Evolutionary conservation across 345 rosid genomes (phyloP).

Genomic region (Moricandia moricandioides): DNA sequence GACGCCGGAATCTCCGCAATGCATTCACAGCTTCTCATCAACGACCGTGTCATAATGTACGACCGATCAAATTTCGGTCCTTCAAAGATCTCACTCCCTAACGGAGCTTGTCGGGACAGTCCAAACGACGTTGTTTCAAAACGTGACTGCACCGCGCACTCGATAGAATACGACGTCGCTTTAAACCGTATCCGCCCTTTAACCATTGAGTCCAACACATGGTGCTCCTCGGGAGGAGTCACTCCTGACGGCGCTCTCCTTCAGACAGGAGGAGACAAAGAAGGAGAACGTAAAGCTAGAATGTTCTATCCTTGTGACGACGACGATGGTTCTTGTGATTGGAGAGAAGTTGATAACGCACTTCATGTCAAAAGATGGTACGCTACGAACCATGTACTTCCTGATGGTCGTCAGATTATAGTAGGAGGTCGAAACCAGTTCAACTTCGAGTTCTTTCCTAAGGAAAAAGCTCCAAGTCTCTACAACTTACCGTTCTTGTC

Average conservation of each 20-base stretch:
- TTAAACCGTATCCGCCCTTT: constrained; percentile 47
- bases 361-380: constrained; percentile 48
- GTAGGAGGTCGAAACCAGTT: constrained; percentile 68
- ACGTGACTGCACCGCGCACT: constrained; percentile 68
- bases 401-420: constrained; percentile 62
- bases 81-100: constrained; percentile 65
- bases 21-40: constrained; percentile 83
- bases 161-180: constrained; percentile 44
- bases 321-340: constrained; percentile 41
- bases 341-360: constrained; percentile 51
- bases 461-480: constrained; percentile 32
- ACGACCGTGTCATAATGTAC: constrained; percentile 75
- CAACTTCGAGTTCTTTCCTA: constrained; percentile 73
- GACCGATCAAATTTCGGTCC: constrained; percentile 81
- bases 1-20: constrained; percentile 77
- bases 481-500: constrained; percentile 49
- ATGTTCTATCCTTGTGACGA: constrained; percentile 50
- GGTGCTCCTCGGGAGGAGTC: constrained; percentile 56
- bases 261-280: constrained; percentile 66
- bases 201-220: constrained; percentile 42
- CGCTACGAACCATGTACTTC: constrained; percentile 67
- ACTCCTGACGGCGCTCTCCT: constrained; percentile 52
- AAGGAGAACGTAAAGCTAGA: constrained; percentile 59
- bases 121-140: constrained; percentile 26
- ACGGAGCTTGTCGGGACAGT: constrained; percentile 52